Evolutionary conservation across 768 basidiomycete species (phyloP), one percentile per base, ranked within the genome.

Genomic region (Lactarius sanguifluus): DNA sequence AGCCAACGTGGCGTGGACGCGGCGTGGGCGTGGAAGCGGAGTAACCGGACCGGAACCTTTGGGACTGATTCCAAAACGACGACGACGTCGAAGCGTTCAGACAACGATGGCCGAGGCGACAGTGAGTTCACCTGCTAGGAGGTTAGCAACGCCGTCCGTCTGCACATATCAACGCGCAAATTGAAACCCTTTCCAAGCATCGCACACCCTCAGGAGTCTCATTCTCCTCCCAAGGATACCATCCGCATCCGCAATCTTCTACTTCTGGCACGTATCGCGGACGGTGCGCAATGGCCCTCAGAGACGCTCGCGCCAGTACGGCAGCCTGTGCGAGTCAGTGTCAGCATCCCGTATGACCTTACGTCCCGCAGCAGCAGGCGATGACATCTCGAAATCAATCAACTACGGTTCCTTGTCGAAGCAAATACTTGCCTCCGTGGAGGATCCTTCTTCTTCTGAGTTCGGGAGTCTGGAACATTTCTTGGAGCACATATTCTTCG

Each of bases 371-470:
- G 88, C 86, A 13, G 67, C 70, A 0, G 72, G 78, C 7, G 88
- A 91, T 73, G 80, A 86, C 70, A 77, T 90, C 3, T 70, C 76
- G 0, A 76, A 82, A 66, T 87, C 88, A 1, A 80, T 92, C 66
- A 84, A 92, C 77, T 93, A 93, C 71, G 83, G 83, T 1, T 72
- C 79, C 6, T 74, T 86, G 13, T 80, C 71, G 66, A 72, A 71
- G 69, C 71, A 71, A 30, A 72, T 80, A 68, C 71, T 76, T 16
- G 66, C 75, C 36, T 69, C 74, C 64, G 36, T 70, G 63, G 60
- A 71, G 23, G 61, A 63, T 20, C 64, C 69, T 68, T 66, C 69
- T 34, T 36, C 23, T 20, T 66, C 68, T 43, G 30, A 66, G 1
- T 85, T 84, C 57, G 45, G 71, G 0, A 78, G 80, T 2, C 77